Evolutionary conservation across 2,329 filamentous ascomycete genomes (phyloP).

Genomic region (Fusarium humuli): DNA sequence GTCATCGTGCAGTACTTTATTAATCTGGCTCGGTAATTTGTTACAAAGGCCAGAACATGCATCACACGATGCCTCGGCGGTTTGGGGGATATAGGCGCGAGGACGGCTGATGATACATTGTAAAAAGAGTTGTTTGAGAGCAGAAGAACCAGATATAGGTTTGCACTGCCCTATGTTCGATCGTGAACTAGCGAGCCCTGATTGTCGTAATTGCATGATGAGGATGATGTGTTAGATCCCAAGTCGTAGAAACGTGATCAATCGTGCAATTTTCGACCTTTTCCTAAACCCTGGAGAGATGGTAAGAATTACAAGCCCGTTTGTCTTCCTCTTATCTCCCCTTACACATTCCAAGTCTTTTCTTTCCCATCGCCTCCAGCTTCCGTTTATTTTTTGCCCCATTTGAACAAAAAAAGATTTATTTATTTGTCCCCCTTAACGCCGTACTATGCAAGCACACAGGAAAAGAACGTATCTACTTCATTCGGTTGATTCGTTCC

Average conservation of each 20-base stretch:
- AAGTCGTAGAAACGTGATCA: conserved; percentile 43
- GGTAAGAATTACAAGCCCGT: conserved; percentile 49
- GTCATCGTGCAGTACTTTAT: conserved; percentile 33
- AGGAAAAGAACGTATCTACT: conserved; percentile 53
- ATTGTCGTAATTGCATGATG: conserved; percentile 39
- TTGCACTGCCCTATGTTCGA: conserved; percentile 27
- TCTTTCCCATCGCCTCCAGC: conserved; percentile 29
- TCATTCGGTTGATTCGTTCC: conserved; percentile 69
- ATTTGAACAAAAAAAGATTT: conserved; percentile 49
- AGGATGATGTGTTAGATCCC: conserved; percentile 29
- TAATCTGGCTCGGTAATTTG: conserved; percentile 26
- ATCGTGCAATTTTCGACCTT: conserved; percentile 46
- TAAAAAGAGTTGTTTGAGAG: conserved; percentile 39
- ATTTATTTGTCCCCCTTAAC: conserved; percentile 50
- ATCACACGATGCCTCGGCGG: conserved; percentile 29
- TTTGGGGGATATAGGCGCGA: conserved; percentile 24
- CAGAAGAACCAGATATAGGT: conserved; percentile 40
- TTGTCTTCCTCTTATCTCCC: conserved; percentile 40
- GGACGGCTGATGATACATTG: conserved; percentile 13
- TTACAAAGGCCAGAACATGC: conserved; percentile 27
- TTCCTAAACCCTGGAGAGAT: conserved; percentile 48
- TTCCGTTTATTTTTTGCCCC: conserved; percentile 46
- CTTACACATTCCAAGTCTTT: conserved; percentile 30
- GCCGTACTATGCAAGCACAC: conserved; percentile 59
- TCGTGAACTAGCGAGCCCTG: conserved; percentile 24